Conservation (phyloP, 768 basidiomycete genomes). For the Megacollybia marginata region DNA sequence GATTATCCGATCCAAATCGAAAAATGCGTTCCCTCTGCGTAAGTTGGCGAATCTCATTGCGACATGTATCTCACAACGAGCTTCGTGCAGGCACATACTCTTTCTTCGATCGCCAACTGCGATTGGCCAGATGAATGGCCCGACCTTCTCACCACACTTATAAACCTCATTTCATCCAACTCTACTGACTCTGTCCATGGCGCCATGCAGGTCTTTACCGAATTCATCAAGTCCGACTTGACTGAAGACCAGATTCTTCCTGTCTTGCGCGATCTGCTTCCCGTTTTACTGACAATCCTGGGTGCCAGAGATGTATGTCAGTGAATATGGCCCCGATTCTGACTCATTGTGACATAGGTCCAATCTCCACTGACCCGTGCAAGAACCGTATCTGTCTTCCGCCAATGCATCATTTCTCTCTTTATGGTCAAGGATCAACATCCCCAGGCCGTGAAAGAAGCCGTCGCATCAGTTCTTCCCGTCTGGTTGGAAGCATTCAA, state of each 20-base stretch:
- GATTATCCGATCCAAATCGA: conserved; percentile 76
- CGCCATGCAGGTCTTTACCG: conserved; percentile 91
- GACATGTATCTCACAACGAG: neutral
- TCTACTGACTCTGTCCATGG: conserved; percentile 81
- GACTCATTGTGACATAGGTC: conserved; percentile 27
- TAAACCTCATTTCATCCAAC: conserved; percentile 67
- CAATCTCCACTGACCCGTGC: conserved; percentile 81
- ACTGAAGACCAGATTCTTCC: conserved; percentile 94
- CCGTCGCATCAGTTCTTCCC: conserved; percentile 72
- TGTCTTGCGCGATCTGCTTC: conserved; percentile 81
- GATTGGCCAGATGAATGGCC: conserved; percentile 99
- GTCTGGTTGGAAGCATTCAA: conserved; percentile 91
- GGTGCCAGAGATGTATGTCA: conserved; percentile 61
- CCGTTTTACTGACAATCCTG: conserved; percentile 75
- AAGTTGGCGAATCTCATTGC: conserved; percentile 19
- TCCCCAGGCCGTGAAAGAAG: conserved; percentile 79
- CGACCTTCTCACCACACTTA: conserved; percentile 68
- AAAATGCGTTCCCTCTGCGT: conserved; percentile 86
- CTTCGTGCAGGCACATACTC: conserved; percentile 67
- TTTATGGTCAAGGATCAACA: conserved; percentile 96
- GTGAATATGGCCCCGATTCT: neutral
- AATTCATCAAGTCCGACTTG: conserved; percentile 89
- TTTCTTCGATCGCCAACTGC: conserved; percentile 83
- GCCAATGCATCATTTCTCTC: conserved; percentile 81
- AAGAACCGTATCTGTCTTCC: conserved; percentile 80